Conservation (phyloP, 345 rosid species). For the Hibiscus mutabilis region DNA sequence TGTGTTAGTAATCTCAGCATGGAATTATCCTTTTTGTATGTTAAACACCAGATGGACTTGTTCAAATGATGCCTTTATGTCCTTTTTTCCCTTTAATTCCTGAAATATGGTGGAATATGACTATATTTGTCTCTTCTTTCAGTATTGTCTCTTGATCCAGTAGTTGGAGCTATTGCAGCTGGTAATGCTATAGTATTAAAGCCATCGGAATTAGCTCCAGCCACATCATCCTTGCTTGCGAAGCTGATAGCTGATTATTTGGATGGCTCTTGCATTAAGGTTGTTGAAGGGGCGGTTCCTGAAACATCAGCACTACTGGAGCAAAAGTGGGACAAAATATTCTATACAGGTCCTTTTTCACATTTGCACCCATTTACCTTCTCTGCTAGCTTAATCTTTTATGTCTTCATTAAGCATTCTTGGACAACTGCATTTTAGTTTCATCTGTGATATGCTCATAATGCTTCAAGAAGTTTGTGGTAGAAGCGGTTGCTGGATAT, state of each 20-base stretch:
- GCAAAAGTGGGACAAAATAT: constrained; percentile 96
- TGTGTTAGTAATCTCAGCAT: constrained; percentile 83
- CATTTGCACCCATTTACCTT: neutral
- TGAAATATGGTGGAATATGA: too few species aligned
- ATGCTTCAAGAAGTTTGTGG: neutral
- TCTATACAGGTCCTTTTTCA: constrained; percentile 69
- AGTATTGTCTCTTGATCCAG: constrained; percentile 92
- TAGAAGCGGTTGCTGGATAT: neutral
- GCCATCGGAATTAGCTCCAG: constrained; percentile 91
- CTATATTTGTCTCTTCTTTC: constrained; percentile 9
- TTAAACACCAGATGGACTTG: constrained; percentile 11
- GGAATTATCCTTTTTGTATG: constrained; percentile 95
- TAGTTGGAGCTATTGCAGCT: constrained; percentile 91
- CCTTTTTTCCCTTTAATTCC: neutral
- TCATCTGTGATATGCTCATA: neutral
- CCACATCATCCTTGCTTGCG: constrained; percentile 63
- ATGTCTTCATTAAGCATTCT: neutral
- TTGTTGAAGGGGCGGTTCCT: constrained; percentile 78
- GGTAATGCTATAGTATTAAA: constrained; percentile 85
- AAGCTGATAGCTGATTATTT: constrained; percentile 57
- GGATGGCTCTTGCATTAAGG: constrained; percentile 61
- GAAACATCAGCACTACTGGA: constrained; percentile 77
- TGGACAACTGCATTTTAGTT: neutral
- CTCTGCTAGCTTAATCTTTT: neutral
- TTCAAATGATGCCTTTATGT: neutral